Conservation (phyloP, 805 yeast genomes). For the Metschnikowia continentalis region DNA sequence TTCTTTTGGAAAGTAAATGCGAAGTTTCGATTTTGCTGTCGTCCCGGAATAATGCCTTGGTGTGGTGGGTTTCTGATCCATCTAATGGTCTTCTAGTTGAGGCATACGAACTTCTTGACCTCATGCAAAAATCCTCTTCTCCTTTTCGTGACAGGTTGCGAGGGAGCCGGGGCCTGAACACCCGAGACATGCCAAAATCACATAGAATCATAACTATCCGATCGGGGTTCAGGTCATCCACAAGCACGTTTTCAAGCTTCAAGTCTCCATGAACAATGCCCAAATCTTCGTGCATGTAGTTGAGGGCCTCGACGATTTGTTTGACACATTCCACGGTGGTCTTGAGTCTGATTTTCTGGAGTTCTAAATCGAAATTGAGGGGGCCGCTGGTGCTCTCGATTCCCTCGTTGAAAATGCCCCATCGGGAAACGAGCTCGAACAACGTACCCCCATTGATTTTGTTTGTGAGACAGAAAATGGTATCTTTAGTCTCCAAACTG, state of each 20-base stretch:
- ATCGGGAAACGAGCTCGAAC: conserved; percentile 64
- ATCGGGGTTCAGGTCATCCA: conserved; percentile 38
- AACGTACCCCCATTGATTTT: conserved; percentile 73
- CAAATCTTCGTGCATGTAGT: conserved; percentile 51
- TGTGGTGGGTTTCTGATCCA: conserved; percentile 28
- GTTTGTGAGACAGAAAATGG: conserved; percentile 70
- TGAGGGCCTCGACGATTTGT: conserved; percentile 57
- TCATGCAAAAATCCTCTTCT: conserved; percentile 13
- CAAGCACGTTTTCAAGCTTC: conserved; percentile 74
- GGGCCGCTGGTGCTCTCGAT: conserved; percentile 26
- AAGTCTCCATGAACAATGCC: conserved; percentile 79
- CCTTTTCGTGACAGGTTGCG: conserved; percentile 18
- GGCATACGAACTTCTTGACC: conserved; percentile 34
- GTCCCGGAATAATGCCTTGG: conserved; percentile 23
- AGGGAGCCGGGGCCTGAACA: conserved; percentile 26
- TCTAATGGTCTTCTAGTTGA: conserved; percentile 31
- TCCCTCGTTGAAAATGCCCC: conserved; percentile 49
- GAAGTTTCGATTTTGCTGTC: conserved; percentile 33
- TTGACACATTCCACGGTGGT: conserved; percentile 30
- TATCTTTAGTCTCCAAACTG: conserved; percentile 55
- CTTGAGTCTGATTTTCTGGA: conserved; percentile 33
- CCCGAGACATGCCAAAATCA: conserved; percentile 82
- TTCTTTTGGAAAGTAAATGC: conserved; percentile 23
- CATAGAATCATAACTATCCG: conserved; percentile 60
- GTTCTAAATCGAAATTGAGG: conserved; percentile 23